Evolutionary conservation across 148 eudicot genomes (phyloP), one percentile per base, ranked within the genome.

Genomic region (Chenopodium album): DNA sequence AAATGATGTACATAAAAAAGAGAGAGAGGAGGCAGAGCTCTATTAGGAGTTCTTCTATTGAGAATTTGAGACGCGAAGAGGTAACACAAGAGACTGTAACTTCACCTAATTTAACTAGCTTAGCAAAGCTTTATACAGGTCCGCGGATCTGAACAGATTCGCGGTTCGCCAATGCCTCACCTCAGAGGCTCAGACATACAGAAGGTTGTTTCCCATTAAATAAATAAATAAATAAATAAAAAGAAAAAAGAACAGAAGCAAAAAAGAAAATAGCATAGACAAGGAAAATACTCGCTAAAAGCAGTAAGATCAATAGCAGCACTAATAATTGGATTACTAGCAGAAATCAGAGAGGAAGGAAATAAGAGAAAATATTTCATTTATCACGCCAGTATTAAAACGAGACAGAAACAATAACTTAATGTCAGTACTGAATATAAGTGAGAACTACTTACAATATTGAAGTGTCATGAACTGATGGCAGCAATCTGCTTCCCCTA

Each of bases 401-500:
- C 28, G 14, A 76, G 23, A 62, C 22, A 68, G 10, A 31, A 65
- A 48, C 54, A 84, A 64, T 2, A 47, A 16, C 52, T 76, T 20
- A 70, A 59, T 29, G 14, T 26, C 64, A 17, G 66, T 66, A 66
- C 10, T 52, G 70, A 68, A 22, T 73, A 48, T 22, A 63, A 10
- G 31, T 68, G 16, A 77, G 56, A 68, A 34, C 11, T 23, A 85
- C 97, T 89, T 84, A 93, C 99, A 92, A 84, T 81, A 95, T 86
- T 75, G 98, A 89, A 73, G 97, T 91, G 81, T 92, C 94, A 81
- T 90, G 98, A 91, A 91, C 85, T 76, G 92, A 92, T 84, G 96
- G 88, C 78, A 82, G 79, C 82, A 85, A 82, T 74, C 67, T 78
- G 85, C 74, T 87, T 79, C 84, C 84, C 86, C 85, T 87, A 75